Evolutionary conservation across 2,329 filamentous ascomycete species (phyloP), one percentile per base, ranked within the genome.

Genomic region (Macroventuria anomochaeta): DNA sequence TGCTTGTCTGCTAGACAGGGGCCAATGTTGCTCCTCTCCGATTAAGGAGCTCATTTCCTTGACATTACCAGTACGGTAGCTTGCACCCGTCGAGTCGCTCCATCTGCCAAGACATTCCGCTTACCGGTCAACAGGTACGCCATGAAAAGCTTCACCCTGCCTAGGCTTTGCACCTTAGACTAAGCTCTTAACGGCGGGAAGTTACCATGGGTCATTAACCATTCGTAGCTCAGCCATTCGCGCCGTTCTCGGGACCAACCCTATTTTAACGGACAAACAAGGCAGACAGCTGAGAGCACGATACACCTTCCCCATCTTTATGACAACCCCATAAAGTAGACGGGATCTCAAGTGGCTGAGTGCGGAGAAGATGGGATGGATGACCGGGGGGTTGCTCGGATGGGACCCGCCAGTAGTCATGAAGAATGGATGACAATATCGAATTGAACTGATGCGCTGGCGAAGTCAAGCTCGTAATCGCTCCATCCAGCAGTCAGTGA

Each of bases 151-250:
- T 36, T 21, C 28, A 28, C 23, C 28, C 8, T 34, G 29, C 46
- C 46, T 12, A 41, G 21, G 6, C 12, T 25, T 34, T 20, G 10
- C 11, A 21, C 46, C 21, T 18, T n/a, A 31, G n/a, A 29, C 37
- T 36, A 41, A 36, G 29, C 29, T 49, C 37, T 49, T 29, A 21
- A 49, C n/a, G 17, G 15, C 29, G 28, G 29, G 23, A 34, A 29
- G 23, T 15, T 41, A 49, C 21, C 23, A 48, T 40, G 37, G 37
- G 11, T 41, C 8, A 29, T 37, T 34, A 34, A 15, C 20, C 23
- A 29, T 15, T 41, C 17, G 17, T 28, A 41, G 26, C 20, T n/a
- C 44, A 40, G 28, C 20, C 28, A 20, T 7, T 21, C 11, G 15
- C n/a, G 20, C 36, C 20, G 28, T 40, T 25, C 3, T 32, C n/a